Evolutionary conservation across 768 basidiomycete genomes (phyloP), one percentile per base, ranked within the genome.

Genomic region (Pisolithus marmoratus): DNA sequence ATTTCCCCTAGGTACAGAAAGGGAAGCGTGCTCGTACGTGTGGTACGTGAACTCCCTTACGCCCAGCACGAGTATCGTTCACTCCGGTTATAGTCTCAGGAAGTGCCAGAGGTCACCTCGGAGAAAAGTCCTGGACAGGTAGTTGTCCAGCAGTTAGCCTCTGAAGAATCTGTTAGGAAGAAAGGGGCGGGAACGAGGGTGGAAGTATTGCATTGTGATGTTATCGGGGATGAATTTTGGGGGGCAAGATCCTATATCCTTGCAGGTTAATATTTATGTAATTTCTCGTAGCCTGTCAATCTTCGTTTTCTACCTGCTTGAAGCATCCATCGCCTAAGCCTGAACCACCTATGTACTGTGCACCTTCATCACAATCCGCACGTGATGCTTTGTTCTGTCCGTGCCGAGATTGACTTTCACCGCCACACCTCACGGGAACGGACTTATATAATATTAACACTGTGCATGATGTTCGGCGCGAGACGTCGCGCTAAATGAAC

Each of bases 171-270:
- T 20, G 22, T 24, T 44, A 38, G 61, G 52, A 72, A 67, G 56
- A 70, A 64, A 54, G 73, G 72, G 50, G 52, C 66, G 11, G 66
- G 61, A 53, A 80, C 72, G 22, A 73, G 60, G 60, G 71, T 91
- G 44, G 74, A 73, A 5, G 71, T 92, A 1, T 57, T 84, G 23
- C 90, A 95, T 58, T 89, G 84, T 63, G 93, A 95, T 69, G 78
- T 95, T 53, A 93, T 95, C 53, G 76, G 78, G 49, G 82, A 89
- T 49, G 78, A 75, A 1, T 94, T 95, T 68, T 96, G 94, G 94
- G 64, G 74, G 7, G 70, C 73, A 26, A 69, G 85, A 49, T 78
- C 82, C 9, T 67, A 75, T 46, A 60, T 90, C 23, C 71, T 89
- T 49, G 67, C 61, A 14, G 69, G 67, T 23, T 75, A 56, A 70